Base-by-base conservation (phyloP, 1,284 basidiomycete genomes). In the Meira miltonrushii region DNA sequence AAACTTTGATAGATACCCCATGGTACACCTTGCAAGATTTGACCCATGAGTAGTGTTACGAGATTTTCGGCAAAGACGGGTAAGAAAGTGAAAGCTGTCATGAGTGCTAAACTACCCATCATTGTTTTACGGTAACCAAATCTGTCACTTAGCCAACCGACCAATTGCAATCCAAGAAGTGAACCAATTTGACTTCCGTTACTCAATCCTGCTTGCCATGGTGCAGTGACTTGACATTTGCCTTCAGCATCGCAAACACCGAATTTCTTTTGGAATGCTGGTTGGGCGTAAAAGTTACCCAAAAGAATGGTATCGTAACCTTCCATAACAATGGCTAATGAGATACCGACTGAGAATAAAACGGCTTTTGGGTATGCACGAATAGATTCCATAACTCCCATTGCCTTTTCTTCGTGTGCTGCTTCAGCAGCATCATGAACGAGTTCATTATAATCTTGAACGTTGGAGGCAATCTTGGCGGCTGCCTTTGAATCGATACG, bases 1-100 rank as follows among this genome's bases (percentile, higher is more conserved):
- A 82, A 68, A 0, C 81, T 81, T 65, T 81, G 79, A 72, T 78
- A 79, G 41, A 73, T 72, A 72, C 81, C 80, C 80, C 80, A 81
- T 23, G 79, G 78, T 28, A 80, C 64, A 55, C 80, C 80, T 52
- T 77, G 78, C 21, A 80, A 59, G 39, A 81, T 67, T 64, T 81
- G 69, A n/a, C 78, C 67, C 33, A 75, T 69, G 47, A 77, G 68
- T 23, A 81, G 77, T 60, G 76, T 78, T 23, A 60, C 60, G 44
- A 82, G 66, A 50, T 65, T 74, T 37, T 74, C 60, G 13, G 81
- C 79, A 52, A 82, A 82, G 57, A 80, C 68, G 59, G 79, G 70
- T 58, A 78, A 74, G 58, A 75, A 69, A 61, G 79, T 77, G 61
- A 74, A 72, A 13, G 62, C 71, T 37, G 64, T 70, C 67, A 81